phyloP scores from a whole-genome alignment of 768 basidiomycete species.

The Gloeostereum incarnatum region DNA sequence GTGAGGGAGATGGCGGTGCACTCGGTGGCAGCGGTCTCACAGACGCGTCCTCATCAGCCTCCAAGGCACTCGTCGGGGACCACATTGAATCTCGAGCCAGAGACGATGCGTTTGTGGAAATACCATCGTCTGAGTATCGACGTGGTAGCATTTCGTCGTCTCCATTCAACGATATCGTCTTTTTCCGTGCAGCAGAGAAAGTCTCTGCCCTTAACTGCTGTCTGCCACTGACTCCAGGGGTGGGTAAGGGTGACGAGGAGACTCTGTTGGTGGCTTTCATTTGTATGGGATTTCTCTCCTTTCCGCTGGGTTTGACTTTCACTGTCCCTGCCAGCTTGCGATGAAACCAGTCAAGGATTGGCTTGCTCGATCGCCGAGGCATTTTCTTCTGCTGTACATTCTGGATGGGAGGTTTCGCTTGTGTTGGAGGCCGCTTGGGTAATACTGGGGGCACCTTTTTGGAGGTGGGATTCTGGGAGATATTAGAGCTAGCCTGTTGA shows the following conservation, averaged over 20 bases:
- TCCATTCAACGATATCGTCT: slow-evolving; percentile 59
- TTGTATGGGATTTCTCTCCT: slow-evolving; percentile 19
- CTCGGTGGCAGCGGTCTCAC: slow-evolving; percentile 85
- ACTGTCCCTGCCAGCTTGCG: slow-evolving; percentile 63
- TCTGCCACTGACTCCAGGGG: slow-evolving; percentile 14
- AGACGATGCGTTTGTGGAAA: slow-evolving; percentile 43
- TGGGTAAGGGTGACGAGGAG: slow-evolving; percentile 33
- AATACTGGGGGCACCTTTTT: too few species aligned
- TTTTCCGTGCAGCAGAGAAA: slow-evolving; percentile 26
- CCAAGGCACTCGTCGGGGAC: slow-evolving; percentile 67
- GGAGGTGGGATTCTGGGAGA: too few species aligned
- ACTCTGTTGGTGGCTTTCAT: slow-evolving; percentile 29
- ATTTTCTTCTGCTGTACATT: slow-evolving; percentile 48
- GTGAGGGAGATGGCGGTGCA: slow-evolving; percentile 78
- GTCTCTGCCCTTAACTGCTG: slow-evolving; percentile 24
- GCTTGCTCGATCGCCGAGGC: slow-evolving; percentile 66
- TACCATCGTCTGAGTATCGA: slow-evolving; percentile 33
- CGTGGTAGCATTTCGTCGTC: slow-evolving; percentile 35
- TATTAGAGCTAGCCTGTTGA: too few species aligned
- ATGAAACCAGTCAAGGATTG: slow-evolving; percentile 86
- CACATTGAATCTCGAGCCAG: slow-evolving; percentile 66
- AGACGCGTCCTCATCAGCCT: slow-evolving; percentile 94
- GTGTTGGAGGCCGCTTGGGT: background rate
- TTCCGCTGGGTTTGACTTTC: slow-evolving; percentile 18
- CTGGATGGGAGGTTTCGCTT: slow-evolving; percentile 16